Base-by-base conservation (phyloP, 768 basidiomycete species). In the Boletus pseudo-olivaceus region DNA sequence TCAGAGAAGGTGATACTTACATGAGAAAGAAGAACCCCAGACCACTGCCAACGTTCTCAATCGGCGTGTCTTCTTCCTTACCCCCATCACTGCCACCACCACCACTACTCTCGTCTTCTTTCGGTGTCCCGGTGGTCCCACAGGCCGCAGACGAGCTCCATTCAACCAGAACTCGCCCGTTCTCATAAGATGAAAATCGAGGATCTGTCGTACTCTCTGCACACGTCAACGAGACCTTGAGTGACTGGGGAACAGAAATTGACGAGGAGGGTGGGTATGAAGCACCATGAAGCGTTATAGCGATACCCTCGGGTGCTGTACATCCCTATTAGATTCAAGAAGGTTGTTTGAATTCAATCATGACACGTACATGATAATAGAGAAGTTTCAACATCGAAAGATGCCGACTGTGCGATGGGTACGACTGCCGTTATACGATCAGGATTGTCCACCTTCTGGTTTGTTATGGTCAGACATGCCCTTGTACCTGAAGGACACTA, bases 11-110 rank as follows among this genome's bases (percentile, higher is more conserved):
- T n/a, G 5, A 17, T 8, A 69, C 89, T 69, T 69, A 89, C 90
- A 92, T 75, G 30, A 92, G 75, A 76, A 94, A 89, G 75, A 94
- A 93, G 80, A 88, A 93, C 4, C 90, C 87, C n/a, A 95, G 73
- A 23, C 87, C 89, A 68, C 85, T 90, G 4, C 85, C 87, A 26
- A 82, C 78, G 46, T 62, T 72, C 58, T 77, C 71, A 39, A 71
- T 68, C 3, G 75, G 66, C 34, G 68, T 63, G 29, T 66, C 56
- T 57, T 40, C 63, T 49, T 54, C 67, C n/a, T 55, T 54, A 1
- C 51, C 55, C 10, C 49, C 62, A n/a, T n/a, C n/a, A n/a, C n/a
- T n/a, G n/a, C 32, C 64, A 1, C 59, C 53, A 11, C 57, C 56
- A 32, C 47, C 51, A 37, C 59, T 62, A 4, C 65, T 50, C 6